phyloP scores from a whole-genome alignment of 2,329 filamentous ascomycete genomes.

The Paraphoma chrysanthemicola region DNA sequence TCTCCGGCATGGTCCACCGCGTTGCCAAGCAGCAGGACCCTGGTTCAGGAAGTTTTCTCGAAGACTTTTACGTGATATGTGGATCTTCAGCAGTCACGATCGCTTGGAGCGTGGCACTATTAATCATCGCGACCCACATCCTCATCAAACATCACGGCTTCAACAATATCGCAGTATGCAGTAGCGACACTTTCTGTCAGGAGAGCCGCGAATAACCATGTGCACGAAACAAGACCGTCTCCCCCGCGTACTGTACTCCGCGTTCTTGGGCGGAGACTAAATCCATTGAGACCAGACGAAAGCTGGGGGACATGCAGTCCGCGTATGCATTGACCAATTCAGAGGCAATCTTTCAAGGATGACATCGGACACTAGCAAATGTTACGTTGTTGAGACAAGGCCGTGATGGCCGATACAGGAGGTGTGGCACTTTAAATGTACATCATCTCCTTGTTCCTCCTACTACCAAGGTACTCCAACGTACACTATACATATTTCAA shows the following conservation, averaged over 20 bases:
- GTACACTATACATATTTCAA: constrained; percentile 12
- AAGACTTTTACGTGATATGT: constrained; percentile 43
- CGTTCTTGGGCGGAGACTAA: constrained; percentile 16
- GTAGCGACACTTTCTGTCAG: constrained; percentile 8
- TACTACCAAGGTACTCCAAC: constrained; percentile 8
- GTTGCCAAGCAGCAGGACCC: constrained; percentile 25
- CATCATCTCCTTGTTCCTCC: neutral
- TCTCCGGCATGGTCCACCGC: constrained; percentile 16
- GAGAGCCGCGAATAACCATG: constrained; percentile 26
- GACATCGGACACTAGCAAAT: constrained; percentile 31
- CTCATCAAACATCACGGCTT: constrained; percentile 23
- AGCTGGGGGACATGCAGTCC: constrained; percentile 7
- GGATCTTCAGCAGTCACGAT: constrained; percentile 28
- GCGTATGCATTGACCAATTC: constrained; percentile 14
- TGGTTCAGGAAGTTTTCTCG: constrained; percentile 30
- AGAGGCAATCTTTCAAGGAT: constrained; percentile 28
- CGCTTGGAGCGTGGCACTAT: constrained; percentile 29
- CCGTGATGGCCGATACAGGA: constrained; percentile 37
- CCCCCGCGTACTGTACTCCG: constrained; percentile 36
- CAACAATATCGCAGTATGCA: constrained; percentile 10
- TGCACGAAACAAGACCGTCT: constrained; percentile 7
- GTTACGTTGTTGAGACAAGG: constrained; percentile 25
- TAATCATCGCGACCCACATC: constrained; percentile 37
- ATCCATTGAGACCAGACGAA: constrained; percentile 7
- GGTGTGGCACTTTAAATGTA: constrained; percentile 21